Evolutionary conservation across 306 rosid genomes (phyloP).

Genomic region (Astragalus membranaceus): DNA sequence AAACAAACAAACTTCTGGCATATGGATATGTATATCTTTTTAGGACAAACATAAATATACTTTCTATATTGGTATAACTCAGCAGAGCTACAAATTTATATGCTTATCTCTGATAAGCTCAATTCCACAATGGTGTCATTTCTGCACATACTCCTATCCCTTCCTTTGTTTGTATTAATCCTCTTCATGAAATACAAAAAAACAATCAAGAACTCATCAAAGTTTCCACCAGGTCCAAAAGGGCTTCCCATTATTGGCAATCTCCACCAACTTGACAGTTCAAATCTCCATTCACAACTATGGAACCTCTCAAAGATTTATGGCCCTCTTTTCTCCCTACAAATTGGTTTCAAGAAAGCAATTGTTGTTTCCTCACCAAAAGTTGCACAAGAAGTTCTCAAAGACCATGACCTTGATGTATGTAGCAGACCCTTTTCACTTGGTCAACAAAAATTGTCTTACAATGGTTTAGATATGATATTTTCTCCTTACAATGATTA

Average conservation of each 20-base stretch:
- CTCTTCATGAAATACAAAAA: not conserved
- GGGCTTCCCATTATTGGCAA: not conserved
- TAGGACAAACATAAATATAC: too few relatives aligned
- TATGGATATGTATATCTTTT: too few relatives aligned
- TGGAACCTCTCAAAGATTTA: not conserved
- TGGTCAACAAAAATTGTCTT: not conserved
- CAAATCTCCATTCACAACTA: not conserved
- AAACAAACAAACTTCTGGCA: too few relatives aligned
- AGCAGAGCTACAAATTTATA: not conserved
- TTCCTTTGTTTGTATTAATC: not conserved
- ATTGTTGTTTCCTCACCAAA: not conserved
- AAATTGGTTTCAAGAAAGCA: not conserved
- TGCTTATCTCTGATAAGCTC: not conserved
- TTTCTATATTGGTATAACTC: too few relatives aligned
- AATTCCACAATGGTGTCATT: not conserved
- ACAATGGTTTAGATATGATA: not conserved
- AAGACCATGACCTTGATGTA: not conserved
- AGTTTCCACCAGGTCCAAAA: not conserved
- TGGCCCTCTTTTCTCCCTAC: not conserved
- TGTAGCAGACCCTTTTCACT: not conserved
- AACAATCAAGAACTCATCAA: not conserved
- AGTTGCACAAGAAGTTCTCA: not conserved
- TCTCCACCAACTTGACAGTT: not conserved
- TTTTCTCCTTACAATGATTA: not conserved
- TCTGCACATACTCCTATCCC: not conserved